These are phyloP conservation scores for Collybia sordida DNA, from an alignment of 768 basidiomycete species.

Conservation along the genomic window DNA sequence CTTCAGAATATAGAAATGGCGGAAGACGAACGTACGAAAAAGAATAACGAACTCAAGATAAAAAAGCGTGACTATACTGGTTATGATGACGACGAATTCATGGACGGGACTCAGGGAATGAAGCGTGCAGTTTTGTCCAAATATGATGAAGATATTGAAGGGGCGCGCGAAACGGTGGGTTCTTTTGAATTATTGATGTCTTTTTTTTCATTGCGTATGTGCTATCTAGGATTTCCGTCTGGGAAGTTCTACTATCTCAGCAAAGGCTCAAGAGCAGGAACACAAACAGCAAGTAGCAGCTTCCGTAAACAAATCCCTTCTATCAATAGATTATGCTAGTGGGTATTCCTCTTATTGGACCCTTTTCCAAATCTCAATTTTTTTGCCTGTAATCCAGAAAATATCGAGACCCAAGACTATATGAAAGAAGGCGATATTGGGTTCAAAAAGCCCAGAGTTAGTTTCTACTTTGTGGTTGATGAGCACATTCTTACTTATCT, in stretches of 20 bases:
- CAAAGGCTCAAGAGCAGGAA: constrained; percentile 38
- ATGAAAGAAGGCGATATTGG: constrained; percentile 87
- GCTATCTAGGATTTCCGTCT: constrained; percentile 79
- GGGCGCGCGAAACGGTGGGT: constrained; percentile 65
- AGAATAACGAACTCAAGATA: constrained; percentile 82
- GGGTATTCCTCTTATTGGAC: constrained; percentile 21
- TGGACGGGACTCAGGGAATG: constrained; percentile 68
- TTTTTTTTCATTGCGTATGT: background rate
- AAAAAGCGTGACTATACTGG: constrained; percentile 91
- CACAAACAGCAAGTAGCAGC: constrained; percentile 54
- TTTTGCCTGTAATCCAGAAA: constrained; percentile 53
- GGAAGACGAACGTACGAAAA: constrained; percentile 78
- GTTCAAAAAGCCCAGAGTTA: constrained; percentile 92
- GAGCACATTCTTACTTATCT: constrained; percentile 4
- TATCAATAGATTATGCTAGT: constrained; percentile 92
- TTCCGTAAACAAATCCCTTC: constrained; percentile 73
- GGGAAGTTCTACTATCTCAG: constrained; percentile 55
- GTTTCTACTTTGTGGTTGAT: constrained; percentile 6
- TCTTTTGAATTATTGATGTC: background rate
- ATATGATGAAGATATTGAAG: constrained; percentile 90
- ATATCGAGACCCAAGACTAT: constrained; percentile 84
- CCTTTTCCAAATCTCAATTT: background rate
- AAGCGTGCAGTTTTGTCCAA: constrained; percentile 85
- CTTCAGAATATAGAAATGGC: constrained; percentile 95
- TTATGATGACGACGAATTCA: constrained; percentile 95